These are phyloP conservation scores for Euphorbia tirucalli DNA, from an alignment of 345 rosid genomes.

Conservation along the genomic window DNA sequence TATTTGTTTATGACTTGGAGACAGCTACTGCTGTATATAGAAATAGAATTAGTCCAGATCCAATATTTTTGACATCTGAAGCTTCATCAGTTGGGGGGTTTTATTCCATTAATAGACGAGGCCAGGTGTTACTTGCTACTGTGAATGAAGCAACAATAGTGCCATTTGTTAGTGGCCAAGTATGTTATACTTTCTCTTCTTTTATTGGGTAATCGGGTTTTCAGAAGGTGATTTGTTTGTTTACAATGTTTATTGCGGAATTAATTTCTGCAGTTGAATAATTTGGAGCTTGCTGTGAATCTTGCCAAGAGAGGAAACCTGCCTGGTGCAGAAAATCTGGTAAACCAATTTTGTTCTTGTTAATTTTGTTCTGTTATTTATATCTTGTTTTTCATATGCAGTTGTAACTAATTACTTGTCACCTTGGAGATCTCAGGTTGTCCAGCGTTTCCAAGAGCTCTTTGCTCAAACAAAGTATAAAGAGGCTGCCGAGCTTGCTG, in stretches of 20 bases:
- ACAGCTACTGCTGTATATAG: constrained; percentile 96
- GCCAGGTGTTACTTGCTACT: constrained; percentile 57
- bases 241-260: neutral
- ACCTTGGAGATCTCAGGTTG: constrained; percentile 56
- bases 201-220: neutral
- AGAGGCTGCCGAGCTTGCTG: constrained; percentile 99
- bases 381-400: neutral
- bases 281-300: constrained; percentile 96
- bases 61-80: constrained; percentile 93
- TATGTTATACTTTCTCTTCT: constrained; percentile 32
- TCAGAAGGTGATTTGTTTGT: neutral
- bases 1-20: constrained; percentile 98
- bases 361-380: neutral
- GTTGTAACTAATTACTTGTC: neutral
- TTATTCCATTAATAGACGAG: constrained; percentile 87
- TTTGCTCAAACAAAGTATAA: constrained; percentile 97
- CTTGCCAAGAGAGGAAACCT: constrained; percentile 99
- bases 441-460: constrained; percentile 93
- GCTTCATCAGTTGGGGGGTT: constrained; percentile 88
- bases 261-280: constrained; percentile 60
- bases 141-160: constrained; percentile 92
- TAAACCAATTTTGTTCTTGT: constrained; percentile 20
- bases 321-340: constrained; percentile 99
- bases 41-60: constrained; percentile 98
- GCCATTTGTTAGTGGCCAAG: constrained; percentile 97